Evolutionary conservation across 306 rosid genomes (phyloP).

Genomic region (Rosa rugosa): DNA sequence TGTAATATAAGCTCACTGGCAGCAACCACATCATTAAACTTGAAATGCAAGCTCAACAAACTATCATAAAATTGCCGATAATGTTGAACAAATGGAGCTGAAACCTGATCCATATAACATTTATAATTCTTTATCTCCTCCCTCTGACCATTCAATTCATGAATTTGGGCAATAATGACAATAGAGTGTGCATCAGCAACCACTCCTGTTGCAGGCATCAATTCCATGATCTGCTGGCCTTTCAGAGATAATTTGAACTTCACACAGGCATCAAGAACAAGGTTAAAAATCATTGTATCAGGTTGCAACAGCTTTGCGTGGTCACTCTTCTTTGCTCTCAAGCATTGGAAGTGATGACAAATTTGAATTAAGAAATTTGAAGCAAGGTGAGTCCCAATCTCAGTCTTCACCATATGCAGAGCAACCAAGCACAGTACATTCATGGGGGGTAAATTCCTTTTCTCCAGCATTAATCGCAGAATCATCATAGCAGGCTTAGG

Average conservation of each 20-base stretch:
- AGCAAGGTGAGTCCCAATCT: slow-evolving; percentile 58
- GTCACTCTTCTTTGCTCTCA: slow-evolving; percentile 34
- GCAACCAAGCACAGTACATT: slow-evolving; percentile 51
- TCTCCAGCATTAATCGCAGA: slow-evolving; percentile 61
- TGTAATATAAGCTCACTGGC: slow-evolving; percentile 67
- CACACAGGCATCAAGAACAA: slow-evolving; percentile 82
- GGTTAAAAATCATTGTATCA: slow-evolving; percentile 65
- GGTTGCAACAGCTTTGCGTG: slow-evolving; percentile 42
- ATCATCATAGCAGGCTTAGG: slow-evolving; percentile 44
- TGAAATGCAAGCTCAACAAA: slow-evolving; percentile 83
- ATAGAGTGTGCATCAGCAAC: slow-evolving; percentile 74
- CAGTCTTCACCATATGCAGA: slow-evolving; percentile 69
- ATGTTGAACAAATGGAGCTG: slow-evolving; percentile 44
- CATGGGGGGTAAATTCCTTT: slow-evolving; percentile 48
- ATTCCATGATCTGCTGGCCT: slow-evolving; percentile 55
- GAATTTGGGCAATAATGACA: slow-evolving; percentile 55
- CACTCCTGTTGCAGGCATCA: slow-evolving; percentile 52
- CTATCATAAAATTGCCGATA: slow-evolving; percentile 72
- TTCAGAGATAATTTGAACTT: slow-evolving; percentile 61
- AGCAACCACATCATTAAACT: slow-evolving; percentile 61
- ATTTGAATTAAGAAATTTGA: slow-evolving; percentile 63
- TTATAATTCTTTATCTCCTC: slow-evolving; percentile 68
- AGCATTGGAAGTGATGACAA: slow-evolving; percentile 45
- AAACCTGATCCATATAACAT: slow-evolving; percentile 47
- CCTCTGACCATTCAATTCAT: slow-evolving; percentile 76